Percentiles rank a stretch among this genome's conserved stretches.
phyloP scores from a whole-genome alignment of 305 asterid genomes.

The Coffea humblotiana region DNA sequence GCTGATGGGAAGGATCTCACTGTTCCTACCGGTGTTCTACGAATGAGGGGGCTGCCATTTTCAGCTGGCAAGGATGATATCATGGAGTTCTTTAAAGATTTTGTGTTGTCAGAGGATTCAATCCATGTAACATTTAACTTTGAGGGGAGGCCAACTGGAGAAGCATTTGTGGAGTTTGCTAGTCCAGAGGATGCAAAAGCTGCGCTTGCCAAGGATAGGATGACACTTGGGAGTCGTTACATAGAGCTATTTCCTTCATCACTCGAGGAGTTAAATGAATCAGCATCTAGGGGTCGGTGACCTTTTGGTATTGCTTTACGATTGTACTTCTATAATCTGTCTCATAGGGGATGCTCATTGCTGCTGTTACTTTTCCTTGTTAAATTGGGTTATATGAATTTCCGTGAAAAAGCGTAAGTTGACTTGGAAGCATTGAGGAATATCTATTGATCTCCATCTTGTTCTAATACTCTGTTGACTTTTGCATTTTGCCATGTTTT shows the following conservation, averaged over 20 bases:
- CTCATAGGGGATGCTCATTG: background rate
- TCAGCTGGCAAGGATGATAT: conserved; percentile 92
- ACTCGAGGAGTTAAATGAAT: conserved; percentile 59
- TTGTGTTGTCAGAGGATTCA: conserved; percentile 59
- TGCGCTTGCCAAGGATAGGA: conserved; percentile 80
- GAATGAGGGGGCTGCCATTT: conserved; percentile 94
- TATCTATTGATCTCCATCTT: background rate
- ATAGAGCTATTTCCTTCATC: conserved; percentile 83
- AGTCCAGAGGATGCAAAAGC: conserved; percentile 68
- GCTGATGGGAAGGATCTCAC: conserved; percentile 54
- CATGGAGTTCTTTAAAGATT: conserved; percentile 72
- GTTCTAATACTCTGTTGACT: too few relatives aligned
- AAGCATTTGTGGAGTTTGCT: conserved; percentile 86
- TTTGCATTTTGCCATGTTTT: too few relatives aligned
- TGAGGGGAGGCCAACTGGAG: conserved; percentile 86
- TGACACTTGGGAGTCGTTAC: conserved; percentile 88
- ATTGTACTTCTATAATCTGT: conserved; percentile 1
- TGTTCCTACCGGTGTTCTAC: conserved; percentile 60
- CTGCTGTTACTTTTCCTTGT: background rate
- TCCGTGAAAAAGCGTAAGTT: background rate
- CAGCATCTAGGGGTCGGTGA: conserved; percentile 70
- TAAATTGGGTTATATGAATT: background rate
- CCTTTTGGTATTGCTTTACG: conserved; percentile 9
- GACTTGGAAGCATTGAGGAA: background rate
- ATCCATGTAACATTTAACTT: conserved; percentile 52